A percentile compares a stretch with the other conserved stretches of the same genome.
These are phyloP conservation scores for Eucalyptus cloeziana DNA, from an alignment of 345 rosid species.

Conservation along the genomic window DNA sequence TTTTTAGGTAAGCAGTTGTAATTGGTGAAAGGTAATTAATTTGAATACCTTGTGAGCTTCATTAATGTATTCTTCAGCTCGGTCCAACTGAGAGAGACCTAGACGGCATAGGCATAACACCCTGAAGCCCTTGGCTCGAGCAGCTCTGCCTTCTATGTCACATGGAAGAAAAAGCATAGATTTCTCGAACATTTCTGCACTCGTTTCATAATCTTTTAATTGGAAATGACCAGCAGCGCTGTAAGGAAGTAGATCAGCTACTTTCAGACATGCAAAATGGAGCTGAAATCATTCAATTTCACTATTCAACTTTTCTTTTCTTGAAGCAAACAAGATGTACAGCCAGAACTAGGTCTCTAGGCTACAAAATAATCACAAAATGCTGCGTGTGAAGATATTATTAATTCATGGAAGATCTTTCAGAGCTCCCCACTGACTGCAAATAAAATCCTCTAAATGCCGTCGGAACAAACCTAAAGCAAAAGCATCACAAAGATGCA, in stretches of 20 bases:
- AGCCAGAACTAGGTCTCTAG: not conserved
- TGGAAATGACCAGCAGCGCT: conserved; percentile 76
- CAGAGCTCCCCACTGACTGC: not conserved
- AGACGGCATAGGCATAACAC: conserved; percentile 90
- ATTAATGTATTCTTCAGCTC: conserved; percentile 74
- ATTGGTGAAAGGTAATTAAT: not conserved
- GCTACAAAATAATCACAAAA: not conserved
- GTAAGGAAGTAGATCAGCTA: not conserved
- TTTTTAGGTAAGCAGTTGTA: not conserved
- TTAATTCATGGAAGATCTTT: not conserved
- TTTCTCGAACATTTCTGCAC: conserved; percentile 90
- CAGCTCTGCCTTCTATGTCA: conserved; percentile 50
- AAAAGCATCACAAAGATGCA: not conserved
- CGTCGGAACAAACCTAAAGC: not conserved
- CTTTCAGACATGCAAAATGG: not conserved
- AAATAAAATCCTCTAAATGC: not conserved
- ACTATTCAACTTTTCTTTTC: not conserved
- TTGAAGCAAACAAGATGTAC: not conserved
- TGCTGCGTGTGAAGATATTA: not conserved
- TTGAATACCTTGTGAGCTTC: conserved; percentile 82
- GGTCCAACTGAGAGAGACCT: conserved; percentile 69
- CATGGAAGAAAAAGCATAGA: conserved; percentile 82
- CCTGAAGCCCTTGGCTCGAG: conserved; percentile 90
- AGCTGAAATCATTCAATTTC: not conserved
- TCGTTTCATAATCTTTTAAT: conserved; percentile 61